Conservation (phyloP, 2,329 filamentous ascomycete genomes). For the Diaporthe sp. region DNA sequence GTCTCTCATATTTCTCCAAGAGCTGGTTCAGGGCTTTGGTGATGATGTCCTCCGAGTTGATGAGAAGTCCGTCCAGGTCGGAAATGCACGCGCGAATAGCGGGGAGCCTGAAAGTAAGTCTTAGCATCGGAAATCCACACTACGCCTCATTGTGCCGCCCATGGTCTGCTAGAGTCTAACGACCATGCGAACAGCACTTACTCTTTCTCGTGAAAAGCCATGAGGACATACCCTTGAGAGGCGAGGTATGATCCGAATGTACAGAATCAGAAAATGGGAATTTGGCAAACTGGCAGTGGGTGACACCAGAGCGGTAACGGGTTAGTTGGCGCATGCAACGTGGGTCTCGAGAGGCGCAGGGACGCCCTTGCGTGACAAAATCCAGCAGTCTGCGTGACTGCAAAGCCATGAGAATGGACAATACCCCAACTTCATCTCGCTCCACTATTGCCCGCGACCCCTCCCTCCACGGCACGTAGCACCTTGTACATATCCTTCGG, state of each 20-base stretch:
- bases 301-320: not conserved
- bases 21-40: not conserved
- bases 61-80: not conserved
- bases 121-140: not conserved
- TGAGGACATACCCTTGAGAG: not conserved
- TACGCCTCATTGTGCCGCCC: not conserved
- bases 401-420: not conserved
- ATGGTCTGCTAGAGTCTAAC: not conserved
- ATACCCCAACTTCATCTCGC: not conserved
- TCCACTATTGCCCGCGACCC: not conserved
- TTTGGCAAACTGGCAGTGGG: not conserved
- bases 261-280: not conserved
- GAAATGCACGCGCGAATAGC: not conserved
- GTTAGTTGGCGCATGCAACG: not conserved
- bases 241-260: not conserved
- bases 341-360: not conserved
- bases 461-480: not conserved
- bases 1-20: not conserved
- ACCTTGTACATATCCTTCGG: too few species aligned
- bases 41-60: conserved; percentile 2
- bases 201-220: not conserved
- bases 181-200: not conserved
- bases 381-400: not conserved
- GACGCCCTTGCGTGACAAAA: not conserved
- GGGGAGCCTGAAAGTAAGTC: not conserved